phyloP scores from a whole-genome alignment of 225 moss, liverwort and hornwort species.

The Climacium dendroides region DNA sequence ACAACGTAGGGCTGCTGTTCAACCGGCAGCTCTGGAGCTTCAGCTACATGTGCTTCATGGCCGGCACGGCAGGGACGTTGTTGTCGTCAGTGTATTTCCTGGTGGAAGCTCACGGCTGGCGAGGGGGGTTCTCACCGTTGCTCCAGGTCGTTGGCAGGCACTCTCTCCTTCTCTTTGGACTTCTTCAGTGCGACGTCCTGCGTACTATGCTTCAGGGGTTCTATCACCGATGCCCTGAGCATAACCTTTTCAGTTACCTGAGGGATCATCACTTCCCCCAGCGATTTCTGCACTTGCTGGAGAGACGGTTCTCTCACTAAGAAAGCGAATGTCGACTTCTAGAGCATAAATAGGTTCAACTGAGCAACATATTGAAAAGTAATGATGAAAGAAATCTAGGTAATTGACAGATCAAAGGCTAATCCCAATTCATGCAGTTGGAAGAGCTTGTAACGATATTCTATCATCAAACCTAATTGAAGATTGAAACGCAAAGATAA shows the following conservation, averaged over 20 bases:
- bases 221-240: constrained; percentile 34
- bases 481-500: neutral
- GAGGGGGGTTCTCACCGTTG: constrained; percentile 4
- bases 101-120: constrained; percentile 32
- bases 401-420: neutral
- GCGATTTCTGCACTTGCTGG: neutral
- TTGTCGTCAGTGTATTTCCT: constrained; percentile 33
- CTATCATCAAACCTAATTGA: neutral
- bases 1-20: constrained; percentile 36
- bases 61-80: constrained; percentile 40
- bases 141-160: constrained; percentile 52
- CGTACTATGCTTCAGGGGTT: constrained; percentile 30
- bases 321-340: neutral
- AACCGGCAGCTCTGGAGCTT: constrained; percentile 57
- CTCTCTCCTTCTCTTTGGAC: constrained; percentile 37
- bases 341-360: neutral
- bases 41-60: constrained; percentile 59
- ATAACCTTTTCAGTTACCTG: constrained; percentile 23
- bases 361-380: neutral
- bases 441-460: neutral
- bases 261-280: neutral
- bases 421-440: neutral
- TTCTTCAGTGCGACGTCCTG: constrained; percentile 40
- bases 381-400: neutral
- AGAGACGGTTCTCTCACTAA: neutral